Percentiles rank a stretch among this genome's conserved stretches.
Conservation (phyloP, 768 basidiomycete genomes). For the Hydnum rufescens region DNA sequence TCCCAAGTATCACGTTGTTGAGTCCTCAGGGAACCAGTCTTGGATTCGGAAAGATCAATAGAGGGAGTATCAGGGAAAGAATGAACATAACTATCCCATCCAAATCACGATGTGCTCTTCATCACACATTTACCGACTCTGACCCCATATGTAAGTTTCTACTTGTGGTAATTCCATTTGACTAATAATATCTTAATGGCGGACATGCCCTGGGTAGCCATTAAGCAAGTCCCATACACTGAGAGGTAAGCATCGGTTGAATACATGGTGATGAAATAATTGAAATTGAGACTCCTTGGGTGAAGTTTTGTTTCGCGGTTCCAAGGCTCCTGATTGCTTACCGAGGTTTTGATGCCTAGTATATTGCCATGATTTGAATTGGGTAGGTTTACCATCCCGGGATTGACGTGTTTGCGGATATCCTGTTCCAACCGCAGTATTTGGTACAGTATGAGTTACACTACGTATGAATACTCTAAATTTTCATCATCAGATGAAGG, state of each 20-base stretch:
- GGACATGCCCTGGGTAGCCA: not conserved
- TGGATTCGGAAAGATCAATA: too few relatives aligned
- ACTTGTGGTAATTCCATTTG: not conserved
- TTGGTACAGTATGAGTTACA: constrained; percentile 22
- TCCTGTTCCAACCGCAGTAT: constrained; percentile 23
- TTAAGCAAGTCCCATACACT: constrained; percentile 2
- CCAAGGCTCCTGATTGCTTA: constrained; percentile 15
- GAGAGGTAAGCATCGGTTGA: not conserved
- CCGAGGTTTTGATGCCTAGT: constrained; percentile 11
- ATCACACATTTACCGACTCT: not conserved
- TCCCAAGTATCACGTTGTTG: too few relatives aligned
- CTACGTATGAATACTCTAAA: constrained; percentile 19
- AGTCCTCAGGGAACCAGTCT: too few relatives aligned
- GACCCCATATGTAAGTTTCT: not conserved
- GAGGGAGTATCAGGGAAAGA: too few relatives aligned
- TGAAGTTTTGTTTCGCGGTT: not conserved
- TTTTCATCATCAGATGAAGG: constrained; percentile 9
- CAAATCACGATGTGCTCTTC: too few relatives aligned
- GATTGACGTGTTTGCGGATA: constrained; percentile 14
- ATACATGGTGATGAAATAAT: not conserved
- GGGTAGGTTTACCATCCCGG: not conserved
- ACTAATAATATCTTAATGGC: not conserved
- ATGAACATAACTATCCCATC: too few relatives aligned
- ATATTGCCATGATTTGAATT: not conserved
- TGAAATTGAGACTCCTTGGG: not conserved